These are phyloP conservation scores for Exutisphaerella laricina DNA, from an alignment of 2,329 filamentous ascomycete species.

Conservation along the genomic window DNA sequence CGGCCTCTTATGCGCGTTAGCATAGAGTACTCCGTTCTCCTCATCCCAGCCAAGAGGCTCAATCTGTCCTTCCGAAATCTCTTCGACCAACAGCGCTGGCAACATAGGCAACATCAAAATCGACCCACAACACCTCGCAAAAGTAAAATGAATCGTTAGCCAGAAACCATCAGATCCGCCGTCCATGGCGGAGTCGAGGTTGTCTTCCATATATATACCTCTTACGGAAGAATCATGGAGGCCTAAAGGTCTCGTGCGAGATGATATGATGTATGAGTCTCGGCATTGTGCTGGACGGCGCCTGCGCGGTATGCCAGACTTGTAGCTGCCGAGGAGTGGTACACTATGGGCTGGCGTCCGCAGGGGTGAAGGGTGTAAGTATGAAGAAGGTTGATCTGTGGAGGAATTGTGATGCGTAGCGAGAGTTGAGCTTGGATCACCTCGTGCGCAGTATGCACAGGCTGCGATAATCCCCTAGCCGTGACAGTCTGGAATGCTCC, in stretches of 20 bases:
- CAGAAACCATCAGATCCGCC: background rate
- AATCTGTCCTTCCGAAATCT: slow-evolving; percentile 9
- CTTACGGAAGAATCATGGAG: background rate
- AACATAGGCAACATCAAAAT: slow-evolving; percentile 9
- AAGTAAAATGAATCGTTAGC: slow-evolving; percentile 11
- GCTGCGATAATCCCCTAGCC: too few species aligned
- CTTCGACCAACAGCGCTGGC: slow-evolving; percentile 7
- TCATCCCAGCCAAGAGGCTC: slow-evolving; percentile 15
- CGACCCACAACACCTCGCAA: slow-evolving; percentile 12
- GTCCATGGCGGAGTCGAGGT: background rate
- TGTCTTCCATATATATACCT: too few species aligned
- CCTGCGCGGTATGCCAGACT: background rate
- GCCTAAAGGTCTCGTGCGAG: background rate
- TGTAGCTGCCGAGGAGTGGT: too few species aligned
- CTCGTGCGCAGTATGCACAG: too few species aligned
- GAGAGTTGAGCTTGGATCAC: slow-evolving; percentile 3
- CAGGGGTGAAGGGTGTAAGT: background rate
- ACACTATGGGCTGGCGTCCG: background rate
- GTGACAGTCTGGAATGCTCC: too few species aligned
- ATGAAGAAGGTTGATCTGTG: slow-evolving; percentile 12
- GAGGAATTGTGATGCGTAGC: background rate
- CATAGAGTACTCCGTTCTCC: slow-evolving; percentile 7
- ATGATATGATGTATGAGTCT: slow-evolving; percentile 1
- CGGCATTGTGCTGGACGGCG: background rate
- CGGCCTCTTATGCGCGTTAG: slow-evolving; percentile 4